Evolutionary conservation across 1,284 basidiomycete species (phyloP).

Genomic region (Boletellus dicymbophilus): DNA sequence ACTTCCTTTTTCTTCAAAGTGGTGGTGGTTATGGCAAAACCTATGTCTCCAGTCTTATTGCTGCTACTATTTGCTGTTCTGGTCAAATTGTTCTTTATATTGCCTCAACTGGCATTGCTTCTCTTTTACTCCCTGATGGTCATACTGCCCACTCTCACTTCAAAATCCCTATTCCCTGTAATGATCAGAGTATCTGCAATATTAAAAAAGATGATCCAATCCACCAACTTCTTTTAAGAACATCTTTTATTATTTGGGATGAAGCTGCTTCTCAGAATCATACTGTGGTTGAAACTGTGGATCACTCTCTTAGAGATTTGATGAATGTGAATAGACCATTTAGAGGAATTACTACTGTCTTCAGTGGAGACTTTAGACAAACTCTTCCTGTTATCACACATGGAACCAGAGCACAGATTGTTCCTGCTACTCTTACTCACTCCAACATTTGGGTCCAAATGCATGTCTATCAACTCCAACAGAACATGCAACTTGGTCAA

Average conservation of each 20-base stretch:
- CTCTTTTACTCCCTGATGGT: neutral
- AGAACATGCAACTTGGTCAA: too few relatives aligned
- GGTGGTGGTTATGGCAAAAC: neutral
- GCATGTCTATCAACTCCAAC: too few relatives aligned
- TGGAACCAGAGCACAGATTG: too few relatives aligned
- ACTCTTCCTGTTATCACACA: too few relatives aligned
- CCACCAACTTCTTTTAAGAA: neutral
- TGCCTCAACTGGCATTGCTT: neutral
- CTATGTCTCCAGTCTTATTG: neutral
- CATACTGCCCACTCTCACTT: neutral
- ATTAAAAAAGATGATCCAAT: constrained; percentile 3
- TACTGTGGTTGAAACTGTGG: neutral
- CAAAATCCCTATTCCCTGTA: neutral
- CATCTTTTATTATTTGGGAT: neutral
- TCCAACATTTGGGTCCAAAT: too few relatives aligned
- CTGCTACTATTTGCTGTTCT: neutral
- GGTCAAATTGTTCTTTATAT: neutral
- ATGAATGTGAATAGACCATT: too few relatives aligned
- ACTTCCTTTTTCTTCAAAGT: neutral
- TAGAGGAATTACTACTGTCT: neutral
- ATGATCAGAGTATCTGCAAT: neutral
- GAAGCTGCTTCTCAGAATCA: neutral
- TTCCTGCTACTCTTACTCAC: too few relatives aligned
- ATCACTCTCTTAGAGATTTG: neutral
- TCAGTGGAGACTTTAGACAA: neutral